Percentiles rank a stretch among this genome's conserved stretches.
These are phyloP conservation scores for Pholiota microspora DNA, from an alignment of 768 basidiomycete species.

Conservation along the genomic window DNA sequence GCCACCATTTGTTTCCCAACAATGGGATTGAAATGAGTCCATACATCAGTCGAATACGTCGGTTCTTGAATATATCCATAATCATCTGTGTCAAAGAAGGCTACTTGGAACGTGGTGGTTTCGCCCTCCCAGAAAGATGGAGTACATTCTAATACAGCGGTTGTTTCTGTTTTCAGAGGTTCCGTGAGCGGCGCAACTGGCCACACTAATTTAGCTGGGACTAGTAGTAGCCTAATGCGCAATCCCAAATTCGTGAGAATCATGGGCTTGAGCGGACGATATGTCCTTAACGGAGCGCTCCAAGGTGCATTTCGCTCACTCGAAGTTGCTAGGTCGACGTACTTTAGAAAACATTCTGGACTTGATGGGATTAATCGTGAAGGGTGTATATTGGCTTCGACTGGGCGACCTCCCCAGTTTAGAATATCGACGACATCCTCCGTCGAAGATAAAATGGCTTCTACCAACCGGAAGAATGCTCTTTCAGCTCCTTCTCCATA, in stretches of 20 bases:
- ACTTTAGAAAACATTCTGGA: neutral
- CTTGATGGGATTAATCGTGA: neutral
- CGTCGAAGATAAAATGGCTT: neutral
- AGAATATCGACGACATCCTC: slow-evolving; percentile 1
- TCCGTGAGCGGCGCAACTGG: neutral
- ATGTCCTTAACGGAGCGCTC: neutral
- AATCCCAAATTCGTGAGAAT: neutral
- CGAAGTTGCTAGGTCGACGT: neutral
- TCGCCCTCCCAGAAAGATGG: neutral
- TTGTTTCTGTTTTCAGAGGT: neutral
- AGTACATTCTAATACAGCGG: neutral
- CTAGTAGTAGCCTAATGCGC: neutral
- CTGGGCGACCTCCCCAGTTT: neutral
- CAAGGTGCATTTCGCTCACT: neutral
- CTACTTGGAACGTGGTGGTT: neutral
- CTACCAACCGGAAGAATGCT: neutral
- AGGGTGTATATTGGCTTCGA: neutral
- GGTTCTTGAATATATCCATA: neutral
- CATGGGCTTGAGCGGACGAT: neutral
- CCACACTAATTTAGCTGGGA: neutral
- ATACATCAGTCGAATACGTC: neutral
- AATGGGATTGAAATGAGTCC: neutral
- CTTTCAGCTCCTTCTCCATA: slow-evolving; percentile 2
- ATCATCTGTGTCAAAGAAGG: slow-evolving; percentile 1
- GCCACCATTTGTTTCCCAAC: neutral